Percentiles rank a stretch among this genome's conserved stretches.
phyloP scores from a whole-genome alignment of 371 early-diverging fungal genomes.

The Chytridium lagenaria region DNA sequence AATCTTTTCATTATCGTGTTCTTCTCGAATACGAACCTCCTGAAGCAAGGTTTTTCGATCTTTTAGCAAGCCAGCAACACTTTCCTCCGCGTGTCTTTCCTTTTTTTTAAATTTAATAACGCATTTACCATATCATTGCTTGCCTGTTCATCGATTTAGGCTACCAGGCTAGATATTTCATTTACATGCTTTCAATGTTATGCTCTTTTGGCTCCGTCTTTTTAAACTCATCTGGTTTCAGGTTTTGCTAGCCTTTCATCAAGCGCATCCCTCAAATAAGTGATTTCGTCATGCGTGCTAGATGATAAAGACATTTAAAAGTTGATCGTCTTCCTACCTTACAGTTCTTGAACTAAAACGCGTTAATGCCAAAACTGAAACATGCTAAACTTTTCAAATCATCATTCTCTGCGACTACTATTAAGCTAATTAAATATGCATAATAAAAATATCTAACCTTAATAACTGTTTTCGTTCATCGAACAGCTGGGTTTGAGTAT shows the following conservation, averaged over 20 bases:
- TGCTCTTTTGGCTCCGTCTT: conserved; percentile 33
- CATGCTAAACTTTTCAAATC: conserved; percentile 50
- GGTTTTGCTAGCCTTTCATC: conserved; percentile 52
- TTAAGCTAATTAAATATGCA: not conserved
- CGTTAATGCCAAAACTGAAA: not conserved
- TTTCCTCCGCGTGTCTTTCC: not conserved
- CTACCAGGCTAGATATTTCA: not conserved
- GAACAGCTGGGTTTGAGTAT: conserved; percentile 52
- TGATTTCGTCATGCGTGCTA: conserved; percentile 51
- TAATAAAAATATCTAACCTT: not conserved
- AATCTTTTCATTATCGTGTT: conserved; percentile 5
- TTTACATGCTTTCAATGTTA: not conserved
- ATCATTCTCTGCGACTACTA: conserved; percentile 62
- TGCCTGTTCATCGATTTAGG: conserved; percentile 1
- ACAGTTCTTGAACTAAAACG: conserved; percentile 62
- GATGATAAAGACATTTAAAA: conserved; percentile 51
- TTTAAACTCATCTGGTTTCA: conserved; percentile 44
- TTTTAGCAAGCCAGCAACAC: not conserved
- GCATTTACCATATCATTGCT: not conserved
- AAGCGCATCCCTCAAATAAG: conserved; percentile 55
- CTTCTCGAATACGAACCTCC: not conserved
- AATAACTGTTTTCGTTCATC: conserved; percentile 57
- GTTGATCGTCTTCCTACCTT: conserved; percentile 62
- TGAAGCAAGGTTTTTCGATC: not conserved
- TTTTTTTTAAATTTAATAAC: not conserved